phyloP scores from a whole-genome alignment of 768 basidiomycete species.

The Boletus tylopilopsis region DNA sequence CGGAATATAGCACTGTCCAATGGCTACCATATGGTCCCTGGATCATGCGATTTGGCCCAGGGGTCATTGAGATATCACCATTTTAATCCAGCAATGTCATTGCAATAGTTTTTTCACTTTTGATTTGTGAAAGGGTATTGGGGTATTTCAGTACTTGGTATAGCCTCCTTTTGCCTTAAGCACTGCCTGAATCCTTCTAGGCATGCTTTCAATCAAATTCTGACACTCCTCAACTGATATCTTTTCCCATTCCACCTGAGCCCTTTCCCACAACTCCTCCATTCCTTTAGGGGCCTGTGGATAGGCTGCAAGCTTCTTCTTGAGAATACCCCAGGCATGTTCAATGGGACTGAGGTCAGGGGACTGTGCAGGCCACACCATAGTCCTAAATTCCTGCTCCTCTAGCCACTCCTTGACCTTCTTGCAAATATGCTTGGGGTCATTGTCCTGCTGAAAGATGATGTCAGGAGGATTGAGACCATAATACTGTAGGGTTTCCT shows the following conservation, averaged over 20 bases:
- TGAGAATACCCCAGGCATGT: neutral
- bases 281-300: neutral
- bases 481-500: neutral
- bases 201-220: neutral
- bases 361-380: neutral
- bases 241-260: neutral
- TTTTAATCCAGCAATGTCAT: too few species aligned
- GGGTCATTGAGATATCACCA: too few species aligned
- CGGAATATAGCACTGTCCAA: too few species aligned
- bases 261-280: constrained; percentile 28
- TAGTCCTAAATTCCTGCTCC: neutral
- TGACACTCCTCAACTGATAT: constrained; percentile 1
- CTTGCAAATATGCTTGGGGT: neutral
- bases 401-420: neutral
- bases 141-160: constrained; percentile 1
- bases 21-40: too few species aligned
- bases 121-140: too few species aligned
- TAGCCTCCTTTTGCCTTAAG: neutral
- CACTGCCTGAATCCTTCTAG: neutral
- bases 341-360: neutral
- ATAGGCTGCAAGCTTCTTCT: neutral
- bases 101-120: too few species aligned
- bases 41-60: too few species aligned
- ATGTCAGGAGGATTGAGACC: neutral
- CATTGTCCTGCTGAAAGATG: neutral